These are phyloP conservation scores for Skeletonema marinoi DNA, from an alignment of 108 stramenopile genomes.

Conservation along the genomic window DNA sequence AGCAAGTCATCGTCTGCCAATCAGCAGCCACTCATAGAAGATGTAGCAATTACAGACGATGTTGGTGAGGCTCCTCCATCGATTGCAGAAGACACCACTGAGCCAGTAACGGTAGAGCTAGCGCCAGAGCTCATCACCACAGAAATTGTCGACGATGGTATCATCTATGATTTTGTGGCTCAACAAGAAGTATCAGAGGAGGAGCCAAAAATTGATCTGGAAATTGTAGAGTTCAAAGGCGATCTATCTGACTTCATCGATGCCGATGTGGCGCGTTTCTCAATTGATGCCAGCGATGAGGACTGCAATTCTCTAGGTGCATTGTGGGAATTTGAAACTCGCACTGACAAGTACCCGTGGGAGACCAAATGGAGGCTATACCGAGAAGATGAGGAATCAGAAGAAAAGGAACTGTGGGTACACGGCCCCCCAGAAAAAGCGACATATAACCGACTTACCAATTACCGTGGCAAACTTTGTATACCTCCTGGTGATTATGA, in stretches of 20 bases:
- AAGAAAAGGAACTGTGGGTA: background rate
- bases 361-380: background rate
- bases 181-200: background rate
- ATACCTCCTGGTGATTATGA: background rate
- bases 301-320: background rate
- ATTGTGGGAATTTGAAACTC: background rate
- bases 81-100: background rate
- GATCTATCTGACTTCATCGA: background rate
- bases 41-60: background rate
- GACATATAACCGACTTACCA: conserved; percentile 1
- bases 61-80: background rate
- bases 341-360: conserved; percentile 2
- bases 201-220: background rate
- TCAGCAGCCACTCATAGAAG: background rate
- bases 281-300: background rate
- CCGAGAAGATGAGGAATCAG: no score
- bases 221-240: background rate
- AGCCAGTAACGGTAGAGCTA: background rate
- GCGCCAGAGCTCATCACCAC: background rate
- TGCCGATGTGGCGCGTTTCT: background rate
- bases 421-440: conserved; percentile 3
- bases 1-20: background rate
- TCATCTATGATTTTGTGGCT: background rate
- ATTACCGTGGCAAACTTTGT: conserved; percentile 8
- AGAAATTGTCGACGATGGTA: background rate